Evolutionary conservation across 2,329 filamentous ascomycete species (phyloP), one percentile per base, ranked within the genome.

Genomic region (Arthrobotrys iridis): DNA sequence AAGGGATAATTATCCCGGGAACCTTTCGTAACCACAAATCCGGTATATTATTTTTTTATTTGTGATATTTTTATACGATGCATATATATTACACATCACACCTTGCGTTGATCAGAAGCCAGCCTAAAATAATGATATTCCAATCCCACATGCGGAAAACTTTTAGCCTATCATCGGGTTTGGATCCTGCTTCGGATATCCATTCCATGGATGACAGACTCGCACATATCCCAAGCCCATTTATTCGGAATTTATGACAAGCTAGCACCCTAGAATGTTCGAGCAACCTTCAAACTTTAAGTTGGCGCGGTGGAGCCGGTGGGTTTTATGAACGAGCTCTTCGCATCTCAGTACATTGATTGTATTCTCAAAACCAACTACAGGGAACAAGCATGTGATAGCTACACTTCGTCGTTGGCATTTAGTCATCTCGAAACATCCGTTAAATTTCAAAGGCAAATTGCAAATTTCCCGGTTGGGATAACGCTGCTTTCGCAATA

Each of bases 161-260:
- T 41, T 71, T 71, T 71, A 63, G 66, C 66, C 66, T 57, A 30
- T 57, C 37, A 58, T 35, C 35, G 37, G 37, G 13, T 22, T 15
- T 63, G 57, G 57, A 48, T 57, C 48, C 46, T 57, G 37, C 26
- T 43, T 57, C 26, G 18, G 57, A 71, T 57, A 43, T 40, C 57
- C 30, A 50, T 18, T 35, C 64, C 64, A 68, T 68, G 64, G 64
- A 46, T 68, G 46, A 46, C 46, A 52, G 50, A 22, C 40, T 66
- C 52, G 50, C 52, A 52, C 30, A 57, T 46, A 57, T 66, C 59
- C 70, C 60, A 66, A 67, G 62, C 28, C 70, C 70, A 64, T 67
- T 50, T 63, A 75, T 58, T 75, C 70, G 70, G 70, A 75, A 75
- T 58, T 75, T 75, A 59, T 37, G 43, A 66, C 63, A 28, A 41